phyloP scores from a whole-genome alignment of 2,329 filamentous ascomycete species.

The Penicillium vulpinum region DNA sequence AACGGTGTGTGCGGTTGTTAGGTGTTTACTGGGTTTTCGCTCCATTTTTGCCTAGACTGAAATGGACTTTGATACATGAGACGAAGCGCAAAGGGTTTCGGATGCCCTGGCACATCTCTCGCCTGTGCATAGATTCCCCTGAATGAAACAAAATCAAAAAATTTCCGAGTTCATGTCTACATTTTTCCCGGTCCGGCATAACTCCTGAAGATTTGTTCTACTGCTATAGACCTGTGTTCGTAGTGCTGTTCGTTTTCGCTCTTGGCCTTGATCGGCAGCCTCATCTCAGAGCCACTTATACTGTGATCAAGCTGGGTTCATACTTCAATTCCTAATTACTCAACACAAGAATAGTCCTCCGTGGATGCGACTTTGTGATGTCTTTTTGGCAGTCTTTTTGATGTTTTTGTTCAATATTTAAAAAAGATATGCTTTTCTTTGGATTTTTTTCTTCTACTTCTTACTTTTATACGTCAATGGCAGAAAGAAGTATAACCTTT shows the following conservation, averaged over 20 bases:
- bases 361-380: too few relatives aligned
- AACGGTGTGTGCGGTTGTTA: constrained; percentile 38
- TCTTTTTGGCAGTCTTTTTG: too few relatives aligned
- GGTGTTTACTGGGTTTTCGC: constrained; percentile 38
- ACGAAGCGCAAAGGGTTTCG: constrained; percentile 42
- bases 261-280: not conserved
- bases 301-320: not conserved
- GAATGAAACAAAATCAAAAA: constrained; percentile 46
- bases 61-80: constrained; percentile 40
- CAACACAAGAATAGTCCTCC: too few relatives aligned
- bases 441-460: too few relatives aligned
- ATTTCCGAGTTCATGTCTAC: constrained; percentile 30
- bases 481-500: too few relatives aligned
- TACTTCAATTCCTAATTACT: too few relatives aligned
- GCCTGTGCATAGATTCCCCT: constrained; percentile 48
- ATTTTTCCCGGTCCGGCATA: not conserved
- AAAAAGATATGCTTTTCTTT: too few relatives aligned
- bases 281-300: too few relatives aligned
- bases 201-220: not conserved
- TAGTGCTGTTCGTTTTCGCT: not conserved
- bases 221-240: not conserved
- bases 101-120: constrained; percentile 40
- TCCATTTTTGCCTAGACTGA: constrained; percentile 34
- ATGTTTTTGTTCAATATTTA: too few relatives aligned
- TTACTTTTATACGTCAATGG: too few relatives aligned